A percentile compares a stretch with the other conserved stretches of the same genome.
Conservation (phyloP, 257 asterid species). For the Apocynum venetum region DNA sequence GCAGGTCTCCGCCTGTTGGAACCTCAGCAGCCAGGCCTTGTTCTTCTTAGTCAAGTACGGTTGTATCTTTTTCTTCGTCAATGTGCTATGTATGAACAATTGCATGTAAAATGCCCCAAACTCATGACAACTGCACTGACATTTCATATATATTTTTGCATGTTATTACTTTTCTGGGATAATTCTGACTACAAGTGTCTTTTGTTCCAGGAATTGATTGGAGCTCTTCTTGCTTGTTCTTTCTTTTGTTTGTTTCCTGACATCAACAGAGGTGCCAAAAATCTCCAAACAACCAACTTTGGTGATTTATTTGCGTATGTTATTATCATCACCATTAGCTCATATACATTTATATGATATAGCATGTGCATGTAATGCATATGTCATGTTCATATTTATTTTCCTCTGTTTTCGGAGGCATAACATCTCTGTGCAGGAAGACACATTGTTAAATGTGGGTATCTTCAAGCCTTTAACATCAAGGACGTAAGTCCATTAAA, state of each 20-base stretch:
- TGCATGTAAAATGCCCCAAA: background rate
- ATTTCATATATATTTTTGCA: background rate
- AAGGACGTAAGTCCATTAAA: background rate
- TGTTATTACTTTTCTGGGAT: background rate
- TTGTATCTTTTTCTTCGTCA: background rate
- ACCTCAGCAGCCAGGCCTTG: constrained; percentile 66
- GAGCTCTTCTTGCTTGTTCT: constrained; percentile 79
- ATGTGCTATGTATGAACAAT: background rate
- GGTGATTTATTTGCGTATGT: constrained; percentile 78
- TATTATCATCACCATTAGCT: constrained; percentile 15
- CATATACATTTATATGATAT: background rate
- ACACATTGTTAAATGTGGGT: background rate
- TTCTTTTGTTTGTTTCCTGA: constrained; percentile 83
- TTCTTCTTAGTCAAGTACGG: constrained; percentile 70
- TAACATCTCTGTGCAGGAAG: background rate
- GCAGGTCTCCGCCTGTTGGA: constrained; percentile 65
- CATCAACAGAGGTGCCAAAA: constrained; percentile 57
- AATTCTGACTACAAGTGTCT: background rate
- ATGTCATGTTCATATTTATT: background rate
- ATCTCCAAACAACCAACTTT: constrained; percentile 79
- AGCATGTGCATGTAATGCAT: background rate
- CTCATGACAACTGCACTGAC: background rate
- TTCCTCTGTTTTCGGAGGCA: background rate
- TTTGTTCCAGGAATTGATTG: constrained; percentile 74
- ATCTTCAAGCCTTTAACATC: background rate